A percentile compares a stretch with the other conserved stretches of the same genome.
Evolutionary conservation across 139 green algal genomes (phyloP).

Genomic region (Haematococcus lacustris): DNA sequence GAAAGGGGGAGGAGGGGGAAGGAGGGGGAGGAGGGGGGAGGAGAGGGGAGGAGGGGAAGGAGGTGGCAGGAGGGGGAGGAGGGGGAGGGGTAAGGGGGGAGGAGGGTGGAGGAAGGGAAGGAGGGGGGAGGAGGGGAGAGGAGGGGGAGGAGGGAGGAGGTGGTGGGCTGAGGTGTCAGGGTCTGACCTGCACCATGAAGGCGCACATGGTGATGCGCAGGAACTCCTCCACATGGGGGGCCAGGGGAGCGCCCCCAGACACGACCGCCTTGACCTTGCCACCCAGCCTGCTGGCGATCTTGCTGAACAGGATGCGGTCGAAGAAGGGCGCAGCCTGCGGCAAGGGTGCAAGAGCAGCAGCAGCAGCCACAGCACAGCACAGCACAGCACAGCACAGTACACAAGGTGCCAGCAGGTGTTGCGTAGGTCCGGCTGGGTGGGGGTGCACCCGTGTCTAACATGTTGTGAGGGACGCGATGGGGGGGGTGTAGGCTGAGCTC

Average conservation of each 20-base stretch:
- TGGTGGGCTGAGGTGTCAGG: background rate
- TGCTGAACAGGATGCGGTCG: slow-evolving; percentile 82
- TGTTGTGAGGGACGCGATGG: no score
- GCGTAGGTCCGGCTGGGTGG: no score
- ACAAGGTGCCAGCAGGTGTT: background rate
- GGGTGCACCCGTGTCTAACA: no score
- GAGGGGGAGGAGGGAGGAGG: background rate
- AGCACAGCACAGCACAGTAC: background rate
- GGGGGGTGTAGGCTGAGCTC: no score
- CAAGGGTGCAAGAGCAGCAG: background rate
- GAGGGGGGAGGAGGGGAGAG: no score
- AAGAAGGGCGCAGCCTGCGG: slow-evolving; percentile 65
- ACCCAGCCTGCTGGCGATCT: slow-evolving; percentile 63
- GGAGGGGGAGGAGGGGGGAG: no score
- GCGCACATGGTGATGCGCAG: slow-evolving; percentile 69
- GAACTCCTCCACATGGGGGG: slow-evolving; percentile 81
- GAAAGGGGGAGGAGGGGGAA: no score
- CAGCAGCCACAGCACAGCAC: no score
- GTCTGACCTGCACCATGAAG: background rate
- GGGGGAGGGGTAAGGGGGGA: no score
- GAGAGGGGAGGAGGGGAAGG: no score
- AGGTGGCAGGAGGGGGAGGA: no score
- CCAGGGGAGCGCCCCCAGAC: slow-evolving; percentile 78
- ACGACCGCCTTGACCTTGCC: slow-evolving; percentile 71
- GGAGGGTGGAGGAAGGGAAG: no score